These are phyloP conservation scores for Xylaria bambusicola DNA, from an alignment of 495 filamentous ascomycete genomes.

Conservation along the genomic window DNA sequence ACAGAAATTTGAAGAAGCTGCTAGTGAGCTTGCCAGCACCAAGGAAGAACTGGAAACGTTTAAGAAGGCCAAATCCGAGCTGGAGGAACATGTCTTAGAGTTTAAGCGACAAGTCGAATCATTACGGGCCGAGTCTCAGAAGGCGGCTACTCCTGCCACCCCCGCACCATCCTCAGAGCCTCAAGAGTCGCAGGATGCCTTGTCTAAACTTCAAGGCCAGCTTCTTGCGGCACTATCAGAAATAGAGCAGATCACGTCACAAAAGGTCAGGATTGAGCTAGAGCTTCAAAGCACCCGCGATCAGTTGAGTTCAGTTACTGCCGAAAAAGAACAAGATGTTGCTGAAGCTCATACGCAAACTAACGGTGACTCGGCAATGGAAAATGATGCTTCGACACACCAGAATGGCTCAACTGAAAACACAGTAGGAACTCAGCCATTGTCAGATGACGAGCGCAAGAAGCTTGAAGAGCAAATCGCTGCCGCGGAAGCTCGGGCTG, in stretches of 20 bases:
- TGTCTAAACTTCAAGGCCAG: constrained; percentile 31
- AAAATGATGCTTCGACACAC: constrained; percentile 33
- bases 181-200: constrained; percentile 18
- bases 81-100: constrained; percentile 42
- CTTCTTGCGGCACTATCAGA: constrained; percentile 38
- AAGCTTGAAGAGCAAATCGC: constrained; percentile 51
- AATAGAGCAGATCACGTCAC: constrained; percentile 41
- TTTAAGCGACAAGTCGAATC: constrained; percentile 38
- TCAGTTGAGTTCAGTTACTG: constrained; percentile 44
- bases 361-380: constrained; percentile 38
- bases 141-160: constrained; percentile 18
- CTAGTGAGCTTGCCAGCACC: constrained; percentile 34
- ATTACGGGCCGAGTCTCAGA: constrained; percentile 35
- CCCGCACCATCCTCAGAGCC: constrained; percentile 14
- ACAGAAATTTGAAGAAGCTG: constrained; percentile 33
- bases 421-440: constrained; percentile 16
- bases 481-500: constrained; percentile 47
- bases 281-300: constrained; percentile 49
- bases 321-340: constrained; percentile 51
- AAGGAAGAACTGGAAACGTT: constrained; percentile 41
- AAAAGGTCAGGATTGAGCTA: constrained; percentile 42
- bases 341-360: constrained; percentile 43
- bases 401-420: constrained; percentile 27
- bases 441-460: constrained; percentile 56
- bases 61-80: constrained; percentile 36